phyloP scores from a whole-genome alignment of 2,329 filamentous ascomycete genomes.

The Epichloe hybrida region DNA sequence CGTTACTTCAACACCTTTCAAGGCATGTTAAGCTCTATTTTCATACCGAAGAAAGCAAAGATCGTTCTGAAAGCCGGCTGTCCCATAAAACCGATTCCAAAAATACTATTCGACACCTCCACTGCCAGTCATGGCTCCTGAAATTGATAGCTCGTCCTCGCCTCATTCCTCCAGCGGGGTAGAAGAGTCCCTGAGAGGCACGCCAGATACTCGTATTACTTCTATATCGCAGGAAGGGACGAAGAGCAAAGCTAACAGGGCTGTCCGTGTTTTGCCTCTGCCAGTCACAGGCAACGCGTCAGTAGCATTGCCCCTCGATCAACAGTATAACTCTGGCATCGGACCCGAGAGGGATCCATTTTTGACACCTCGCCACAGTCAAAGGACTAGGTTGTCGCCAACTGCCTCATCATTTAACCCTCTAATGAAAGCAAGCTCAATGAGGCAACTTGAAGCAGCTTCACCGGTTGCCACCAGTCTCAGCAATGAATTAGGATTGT shows the following conservation, averaged over 20 bases:
- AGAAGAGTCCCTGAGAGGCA: constrained; percentile 45
- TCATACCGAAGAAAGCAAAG: background rate
- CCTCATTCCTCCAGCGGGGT: constrained; percentile 37
- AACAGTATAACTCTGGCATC: constrained; percentile 12
- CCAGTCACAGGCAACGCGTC: constrained; percentile 8
- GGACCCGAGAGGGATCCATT: constrained; percentile 40
- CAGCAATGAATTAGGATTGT: constrained; percentile 33
- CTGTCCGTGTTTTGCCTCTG: constrained; percentile 17
- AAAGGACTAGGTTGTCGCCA: constrained; percentile 41
- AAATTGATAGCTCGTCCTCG: constrained; percentile 30
- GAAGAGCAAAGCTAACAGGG: constrained; percentile 25
- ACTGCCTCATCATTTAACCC: constrained; percentile 51
- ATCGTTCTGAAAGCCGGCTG: background rate
- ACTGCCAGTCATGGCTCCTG: constrained; percentile 9
- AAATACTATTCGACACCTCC: background rate
- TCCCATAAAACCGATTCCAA: background rate
- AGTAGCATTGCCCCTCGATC: constrained; percentile 12
- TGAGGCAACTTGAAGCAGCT: constrained; percentile 10
- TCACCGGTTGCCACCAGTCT: constrained; percentile 21
- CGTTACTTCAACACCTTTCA: background rate
- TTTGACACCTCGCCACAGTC: constrained; percentile 24
- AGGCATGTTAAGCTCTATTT: background rate
- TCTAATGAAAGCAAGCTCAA: constrained; percentile 7
- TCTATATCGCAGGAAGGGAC: constrained; percentile 48
- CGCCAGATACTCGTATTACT: constrained; percentile 51